These are phyloP conservation scores for rapeseed (Brassica napus) DNA, from an alignment of 345 rosid species.

Conservation along the genomic window DNA sequence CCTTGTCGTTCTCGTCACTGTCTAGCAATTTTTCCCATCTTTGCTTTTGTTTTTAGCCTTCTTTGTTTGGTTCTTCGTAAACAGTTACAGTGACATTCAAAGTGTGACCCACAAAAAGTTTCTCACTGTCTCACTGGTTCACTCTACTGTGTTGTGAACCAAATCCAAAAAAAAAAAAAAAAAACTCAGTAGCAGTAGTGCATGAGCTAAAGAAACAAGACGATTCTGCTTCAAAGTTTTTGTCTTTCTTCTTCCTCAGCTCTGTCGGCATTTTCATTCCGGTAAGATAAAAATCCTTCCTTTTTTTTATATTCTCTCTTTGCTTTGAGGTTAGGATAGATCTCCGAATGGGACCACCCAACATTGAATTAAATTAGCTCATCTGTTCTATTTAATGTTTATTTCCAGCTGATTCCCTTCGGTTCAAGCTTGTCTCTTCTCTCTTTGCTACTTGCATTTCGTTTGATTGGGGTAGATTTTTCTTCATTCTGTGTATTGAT, in stretches of 20 bases:
- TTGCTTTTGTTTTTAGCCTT: slow-evolving; percentile 36
- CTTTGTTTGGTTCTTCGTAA: slow-evolving; percentile 25
- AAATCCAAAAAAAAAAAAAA: slow-evolving; percentile 10
- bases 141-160: slow-evolving; percentile 4
- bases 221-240: slow-evolving; percentile 39
- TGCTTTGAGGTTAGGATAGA: slow-evolving; percentile 37
- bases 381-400: slow-evolving; percentile 44
- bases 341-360: slow-evolving; percentile 45
- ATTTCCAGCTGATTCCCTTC: slow-evolving; percentile 38
- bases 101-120: slow-evolving; percentile 23
- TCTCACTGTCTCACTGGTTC: slow-evolving; percentile 24
- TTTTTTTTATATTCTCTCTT: slow-evolving; percentile 26
- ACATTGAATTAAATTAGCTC: slow-evolving; percentile 32
- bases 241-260: slow-evolving; percentile 38
- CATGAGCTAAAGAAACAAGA: slow-evolving; percentile 30
- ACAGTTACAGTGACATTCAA: slow-evolving; percentile 25
- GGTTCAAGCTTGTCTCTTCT: slow-evolving; percentile 35
- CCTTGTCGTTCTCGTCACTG: slow-evolving; percentile 41
- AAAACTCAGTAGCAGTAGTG: slow-evolving; percentile 3
- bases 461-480: slow-evolving; percentile 10
- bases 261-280: slow-evolving; percentile 40
- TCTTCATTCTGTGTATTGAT: neutral
- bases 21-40: slow-evolving; percentile 1
- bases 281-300: slow-evolving; percentile 42
- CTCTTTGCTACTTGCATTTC: slow-evolving; percentile 25